phyloP scores from a whole-genome alignment of 2,329 filamentous ascomycete genomes.

The Xylogone sp. region DNA sequence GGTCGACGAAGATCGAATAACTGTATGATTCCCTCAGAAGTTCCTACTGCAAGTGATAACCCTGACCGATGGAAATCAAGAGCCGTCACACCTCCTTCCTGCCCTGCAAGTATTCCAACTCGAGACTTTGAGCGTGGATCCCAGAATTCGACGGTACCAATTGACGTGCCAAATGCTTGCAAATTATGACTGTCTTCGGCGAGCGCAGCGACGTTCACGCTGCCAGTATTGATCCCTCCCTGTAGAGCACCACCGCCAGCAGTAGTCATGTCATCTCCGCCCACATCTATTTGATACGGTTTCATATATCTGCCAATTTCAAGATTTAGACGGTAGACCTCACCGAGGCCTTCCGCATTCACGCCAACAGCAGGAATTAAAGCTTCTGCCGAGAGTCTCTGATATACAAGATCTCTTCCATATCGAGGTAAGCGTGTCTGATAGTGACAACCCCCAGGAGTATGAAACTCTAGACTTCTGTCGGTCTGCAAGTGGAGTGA shows the following conservation, averaged over 20 bases:
- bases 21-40: conserved; percentile 82
- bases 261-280: conserved; percentile 69
- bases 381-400: conserved; percentile 76
- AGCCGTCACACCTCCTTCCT: conserved; percentile 75
- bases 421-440: conserved; percentile 87
- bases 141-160: conserved; percentile 97
- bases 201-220: conserved; percentile 82
- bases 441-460: conserved; percentile 82
- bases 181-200: conserved; percentile 89
- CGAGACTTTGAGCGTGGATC: conserved; percentile 80
- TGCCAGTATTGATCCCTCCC: conserved; percentile 79
- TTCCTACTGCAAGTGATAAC: conserved; percentile 79
- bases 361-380: conserved; percentile 85
- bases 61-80: conserved; percentile 83
- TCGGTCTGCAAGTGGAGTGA: conserved; percentile 91
- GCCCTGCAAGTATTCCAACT: conserved; percentile 69
- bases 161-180: conserved; percentile 86
- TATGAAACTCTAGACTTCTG: conserved; percentile 89
- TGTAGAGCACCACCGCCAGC: conserved; percentile 72
- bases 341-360: conserved; percentile 79
- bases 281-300: conserved; percentile 87
- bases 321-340: conserved; percentile 89
- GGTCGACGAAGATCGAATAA: conserved; percentile 91
- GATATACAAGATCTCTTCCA: conserved; percentile 84
- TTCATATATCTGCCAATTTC: conserved; percentile 93